These are phyloP conservation scores for Pichia exigua DNA, from an alignment of 805 yeast genomes.

Conservation along the genomic window DNA sequence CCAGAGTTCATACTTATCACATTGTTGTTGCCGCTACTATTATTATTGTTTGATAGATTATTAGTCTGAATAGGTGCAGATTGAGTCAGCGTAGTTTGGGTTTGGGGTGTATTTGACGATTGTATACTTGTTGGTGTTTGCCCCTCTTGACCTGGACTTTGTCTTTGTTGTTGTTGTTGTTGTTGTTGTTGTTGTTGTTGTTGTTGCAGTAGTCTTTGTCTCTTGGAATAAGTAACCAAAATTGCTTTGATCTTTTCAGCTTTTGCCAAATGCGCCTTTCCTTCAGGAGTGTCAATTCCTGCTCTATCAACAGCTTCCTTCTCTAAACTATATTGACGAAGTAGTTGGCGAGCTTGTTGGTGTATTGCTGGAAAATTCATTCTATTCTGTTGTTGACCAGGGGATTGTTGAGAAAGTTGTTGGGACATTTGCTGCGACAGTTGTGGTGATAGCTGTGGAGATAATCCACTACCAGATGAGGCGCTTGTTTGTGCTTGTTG, in stretches of 20 bases:
- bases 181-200: slow-evolving; percentile 26
- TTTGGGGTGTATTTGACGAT: neutral
- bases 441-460: neutral
- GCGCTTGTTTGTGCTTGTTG: neutral
- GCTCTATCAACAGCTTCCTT: slow-evolving; percentile 55
- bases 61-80: slow-evolving; percentile 2
- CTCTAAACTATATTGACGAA: slow-evolving; percentile 51
- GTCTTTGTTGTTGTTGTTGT: slow-evolving; percentile 27
- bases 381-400: slow-evolving; percentile 10
- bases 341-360: slow-evolving; percentile 48
- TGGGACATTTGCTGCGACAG: slow-evolving; percentile 1
- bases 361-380: slow-evolving; percentile 32
- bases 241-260: slow-evolving; percentile 60
- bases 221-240: slow-evolving; percentile 36
- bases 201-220: slow-evolving; percentile 23
- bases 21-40: slow-evolving; percentile 5
- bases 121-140: slow-evolving; percentile 3
- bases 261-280: slow-evolving; percentile 52
- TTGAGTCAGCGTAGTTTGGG: slow-evolving; percentile 3
- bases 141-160: slow-evolving; percentile 10
- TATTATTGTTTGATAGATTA: neutral
- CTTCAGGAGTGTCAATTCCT: slow-evolving; percentile 52
- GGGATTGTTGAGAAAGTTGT: neutral
- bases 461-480: neutral
- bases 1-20: neutral